Evolutionary conservation across 805 yeast species (phyloP), one percentile per base, ranked within the genome.

Genomic region (Torulaspora delbrueckii): DNA sequence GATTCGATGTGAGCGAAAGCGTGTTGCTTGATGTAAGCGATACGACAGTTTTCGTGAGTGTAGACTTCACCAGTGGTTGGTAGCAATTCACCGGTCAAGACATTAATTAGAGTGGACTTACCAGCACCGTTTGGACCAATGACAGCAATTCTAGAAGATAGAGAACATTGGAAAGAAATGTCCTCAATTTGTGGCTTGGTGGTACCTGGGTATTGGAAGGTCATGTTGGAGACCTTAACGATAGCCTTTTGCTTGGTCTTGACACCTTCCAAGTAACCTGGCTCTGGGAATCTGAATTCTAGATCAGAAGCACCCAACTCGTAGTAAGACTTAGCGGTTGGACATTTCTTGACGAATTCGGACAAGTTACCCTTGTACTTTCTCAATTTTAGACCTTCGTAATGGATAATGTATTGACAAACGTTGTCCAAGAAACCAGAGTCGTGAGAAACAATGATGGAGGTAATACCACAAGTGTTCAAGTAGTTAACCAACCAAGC

Each of bases 41-140:
- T 93, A 85, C 99, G 96, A 81, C 95, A 86, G 78, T 93, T 93
- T 81, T 91, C 98, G 81, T 93, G 99, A 51, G 90, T 95, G 84
- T 93, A 93, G 68, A 93, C 98, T 74, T 93, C 98, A 89, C 99
- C 99, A 45, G 66, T 66, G 59, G 98, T 93, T 78, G 99, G 99
- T 72, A 93, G 79, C 69, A 93, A 85, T 81, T 93, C 99, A 87
- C 99, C 99, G 60, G 99, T 93, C 77, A 93, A 84, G 54, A 93
- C 97, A 72, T 93, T 93, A 74, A 93, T 91, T 77, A 93, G 82
- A 65, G 99, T 93, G 57, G 99, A 91, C 77, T 93, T 93, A 85
- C 99, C 99, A 71, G 99, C 99, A 87, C 99, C 99, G 77, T 93
- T 93, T 75, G 99, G 99, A 76, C 99, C 99, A 79, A 93, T 91